phyloP scores from a whole-genome alignment of 2,329 filamentous ascomycete genomes.

The Nannizzia gypsea region DNA sequence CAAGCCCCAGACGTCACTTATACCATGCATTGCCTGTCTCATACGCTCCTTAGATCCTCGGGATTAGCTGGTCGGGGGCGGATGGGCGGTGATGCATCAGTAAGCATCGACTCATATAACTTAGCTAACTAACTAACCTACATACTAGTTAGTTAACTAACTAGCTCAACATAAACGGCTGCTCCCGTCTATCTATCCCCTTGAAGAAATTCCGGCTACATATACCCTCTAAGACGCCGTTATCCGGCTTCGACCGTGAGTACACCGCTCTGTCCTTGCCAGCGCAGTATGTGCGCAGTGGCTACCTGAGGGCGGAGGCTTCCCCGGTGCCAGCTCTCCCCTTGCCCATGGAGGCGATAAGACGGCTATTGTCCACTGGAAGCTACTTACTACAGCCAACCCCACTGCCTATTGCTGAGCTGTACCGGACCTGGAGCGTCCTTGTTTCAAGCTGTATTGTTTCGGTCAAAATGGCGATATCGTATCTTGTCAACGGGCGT shows the following conservation, averaged over 20 bases:
- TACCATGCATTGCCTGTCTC: not conserved
- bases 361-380: not conserved
- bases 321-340: not conserved
- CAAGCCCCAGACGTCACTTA: not conserved
- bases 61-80: not conserved
- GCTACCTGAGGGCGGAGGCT: not conserved
- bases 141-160: not conserved
- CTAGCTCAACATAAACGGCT: not conserved
- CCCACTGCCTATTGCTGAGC: not conserved
- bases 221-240: not conserved
- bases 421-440: not conserved
- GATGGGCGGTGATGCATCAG: not conserved
- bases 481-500: not conserved
- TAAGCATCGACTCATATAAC: not conserved
- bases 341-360: not conserved
- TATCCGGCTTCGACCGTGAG: slow-evolving; percentile 1
- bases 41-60: not conserved
- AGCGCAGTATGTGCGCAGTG: not conserved
- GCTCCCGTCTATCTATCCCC: not conserved
- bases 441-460: not conserved
- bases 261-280: not conserved
- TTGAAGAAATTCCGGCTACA: not conserved
- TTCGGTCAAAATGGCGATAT: not conserved
- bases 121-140: no score
- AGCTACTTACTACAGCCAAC: not conserved